Percentiles rank a stretch among this genome's conserved stretches.
These are phyloP conservation scores for Dothideomycetes sp. DNA, from an alignment of 2,329 filamentous ascomycete genomes.

Conservation along the genomic window DNA sequence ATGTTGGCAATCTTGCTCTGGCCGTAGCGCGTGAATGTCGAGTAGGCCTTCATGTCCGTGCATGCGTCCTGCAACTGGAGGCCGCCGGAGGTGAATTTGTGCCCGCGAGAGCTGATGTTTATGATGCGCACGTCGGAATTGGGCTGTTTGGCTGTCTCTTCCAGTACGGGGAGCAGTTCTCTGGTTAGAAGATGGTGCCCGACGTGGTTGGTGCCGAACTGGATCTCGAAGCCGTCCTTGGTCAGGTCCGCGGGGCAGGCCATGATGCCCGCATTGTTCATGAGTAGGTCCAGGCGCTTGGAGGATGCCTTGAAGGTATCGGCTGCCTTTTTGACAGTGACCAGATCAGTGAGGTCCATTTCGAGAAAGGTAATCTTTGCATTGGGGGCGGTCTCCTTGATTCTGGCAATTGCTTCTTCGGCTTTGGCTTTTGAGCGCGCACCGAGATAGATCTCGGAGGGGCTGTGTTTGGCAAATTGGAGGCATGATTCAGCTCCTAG, in stretches of 20 bases:
- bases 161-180: slow-evolving; percentile 34
- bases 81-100: slow-evolving; percentile 9
- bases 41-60: slow-evolving; percentile 11
- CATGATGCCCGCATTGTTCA: slow-evolving; percentile 37
- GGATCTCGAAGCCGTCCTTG: slow-evolving; percentile 37
- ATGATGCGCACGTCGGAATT: slow-evolving; percentile 18
- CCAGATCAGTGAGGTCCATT: slow-evolving; percentile 41
- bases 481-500: slow-evolving; percentile 28
- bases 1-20: slow-evolving; percentile 40
- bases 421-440: slow-evolving; percentile 34
- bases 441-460: slow-evolving; percentile 44
- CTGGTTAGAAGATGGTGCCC: slow-evolving; percentile 44
- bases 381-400: slow-evolving; percentile 20
- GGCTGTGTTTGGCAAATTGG: slow-evolving; percentile 39
- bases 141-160: slow-evolving; percentile 13
- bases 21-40: slow-evolving; percentile 27
- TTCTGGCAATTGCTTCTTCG: slow-evolving; percentile 32
- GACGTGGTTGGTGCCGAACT: slow-evolving; percentile 45
- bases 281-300: slow-evolving; percentile 18
- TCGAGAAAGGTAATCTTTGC: slow-evolving; percentile 33
- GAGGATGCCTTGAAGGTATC: slow-evolving; percentile 21
- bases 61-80: slow-evolving; percentile 23
- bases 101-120: slow-evolving; percentile 18
- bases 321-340: slow-evolving; percentile 35
- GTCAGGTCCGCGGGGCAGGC: slow-evolving; percentile 25